A percentile compares a stretch with the other conserved stretches of the same genome.
Evolutionary conservation across 2,329 filamentous ascomycete species (phyloP).

Genomic region (Blumeria hordei): DNA sequence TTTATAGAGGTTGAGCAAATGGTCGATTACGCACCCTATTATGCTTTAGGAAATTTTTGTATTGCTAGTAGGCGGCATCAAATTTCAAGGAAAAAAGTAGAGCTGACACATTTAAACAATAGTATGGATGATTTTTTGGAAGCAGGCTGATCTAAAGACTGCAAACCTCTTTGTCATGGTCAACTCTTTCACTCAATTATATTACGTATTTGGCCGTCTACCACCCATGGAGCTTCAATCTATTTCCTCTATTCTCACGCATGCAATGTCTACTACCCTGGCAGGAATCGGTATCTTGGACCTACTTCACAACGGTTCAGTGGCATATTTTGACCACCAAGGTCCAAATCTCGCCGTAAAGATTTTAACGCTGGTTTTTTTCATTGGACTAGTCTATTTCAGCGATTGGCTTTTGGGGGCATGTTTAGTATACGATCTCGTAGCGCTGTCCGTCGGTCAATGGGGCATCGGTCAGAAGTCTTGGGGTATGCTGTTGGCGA

Average conservation of each 20-base stretch:
- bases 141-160: conserved; percentile 23
- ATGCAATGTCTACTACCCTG: conserved; percentile 33
- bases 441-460: conserved; percentile 29
- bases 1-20: conserved; percentile 23
- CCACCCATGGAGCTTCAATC: conserved; percentile 24
- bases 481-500: conserved; percentile 26
- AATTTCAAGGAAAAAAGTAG: background rate
- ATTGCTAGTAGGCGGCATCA: conserved; percentile 25
- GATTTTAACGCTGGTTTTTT: conserved; percentile 26
- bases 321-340: conserved; percentile 27
- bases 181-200: conserved; percentile 29
- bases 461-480: conserved; percentile 17
- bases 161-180: conserved; percentile 30
- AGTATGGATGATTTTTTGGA: conserved; percentile 40
- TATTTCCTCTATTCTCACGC: conserved; percentile 27
- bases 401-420: conserved; percentile 37
- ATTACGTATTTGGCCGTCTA: conserved; percentile 25
- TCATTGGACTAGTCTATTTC: conserved; percentile 21
- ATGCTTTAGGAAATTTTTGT: conserved; percentile 30
- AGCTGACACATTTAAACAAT: background rate
- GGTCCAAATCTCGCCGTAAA: conserved; percentile 23
- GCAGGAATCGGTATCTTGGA: conserved; percentile 35
- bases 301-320: conserved; percentile 30
- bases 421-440: conserved; percentile 32
- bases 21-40: conserved; percentile 28